A percentile compares a stretch with the other conserved stretches of the same genome.
These are phyloP conservation scores for Kwoniella shivajii DNA, from an alignment of 1,284 basidiomycete species.

Conservation along the genomic window DNA sequence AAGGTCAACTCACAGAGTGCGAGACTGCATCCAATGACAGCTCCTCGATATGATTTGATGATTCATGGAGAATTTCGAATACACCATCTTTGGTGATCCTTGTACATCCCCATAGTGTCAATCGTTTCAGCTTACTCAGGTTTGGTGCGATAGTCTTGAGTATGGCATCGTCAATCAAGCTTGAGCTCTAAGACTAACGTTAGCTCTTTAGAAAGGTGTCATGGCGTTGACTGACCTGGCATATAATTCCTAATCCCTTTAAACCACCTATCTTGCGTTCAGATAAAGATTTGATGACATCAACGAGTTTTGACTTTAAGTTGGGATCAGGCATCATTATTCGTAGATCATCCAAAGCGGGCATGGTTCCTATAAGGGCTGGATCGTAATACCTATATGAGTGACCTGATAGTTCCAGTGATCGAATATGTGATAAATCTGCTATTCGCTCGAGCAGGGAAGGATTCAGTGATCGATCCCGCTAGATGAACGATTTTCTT, in stretches of 20 bases:
- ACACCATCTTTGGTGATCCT: slow-evolving; percentile 40
- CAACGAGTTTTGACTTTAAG: slow-evolving; percentile 29
- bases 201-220: neutral
- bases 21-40: slow-evolving; percentile 44
- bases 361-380: slow-evolving; percentile 27
- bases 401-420: slow-evolving; percentile 51
- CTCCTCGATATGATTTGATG: slow-evolving; percentile 36
- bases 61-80: slow-evolving; percentile 32
- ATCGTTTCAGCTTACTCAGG: slow-evolving; percentile 29
- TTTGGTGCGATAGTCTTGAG: slow-evolving; percentile 33
- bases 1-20: slow-evolving; percentile 31
- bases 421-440: slow-evolving; percentile 24
- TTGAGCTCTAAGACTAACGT: slow-evolving; percentile 28
- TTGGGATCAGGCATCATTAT: slow-evolving; percentile 51
- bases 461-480: slow-evolving; percentile 46
- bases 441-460: slow-evolving; percentile 38
- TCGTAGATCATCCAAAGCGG: slow-evolving; percentile 41
- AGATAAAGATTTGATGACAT: slow-evolving; percentile 25
- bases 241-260: slow-evolving; percentile 43
- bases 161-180: slow-evolving; percentile 41
- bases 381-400: slow-evolving; percentile 45
- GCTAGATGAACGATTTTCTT: slow-evolving; percentile 19
- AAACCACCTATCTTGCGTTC: slow-evolving; percentile 31
- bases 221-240: slow-evolving; percentile 27
- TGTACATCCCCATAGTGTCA: slow-evolving; percentile 47